phyloP scores from a whole-genome alignment of 208 protist species.

The Wallacemonas sp. region DNA sequence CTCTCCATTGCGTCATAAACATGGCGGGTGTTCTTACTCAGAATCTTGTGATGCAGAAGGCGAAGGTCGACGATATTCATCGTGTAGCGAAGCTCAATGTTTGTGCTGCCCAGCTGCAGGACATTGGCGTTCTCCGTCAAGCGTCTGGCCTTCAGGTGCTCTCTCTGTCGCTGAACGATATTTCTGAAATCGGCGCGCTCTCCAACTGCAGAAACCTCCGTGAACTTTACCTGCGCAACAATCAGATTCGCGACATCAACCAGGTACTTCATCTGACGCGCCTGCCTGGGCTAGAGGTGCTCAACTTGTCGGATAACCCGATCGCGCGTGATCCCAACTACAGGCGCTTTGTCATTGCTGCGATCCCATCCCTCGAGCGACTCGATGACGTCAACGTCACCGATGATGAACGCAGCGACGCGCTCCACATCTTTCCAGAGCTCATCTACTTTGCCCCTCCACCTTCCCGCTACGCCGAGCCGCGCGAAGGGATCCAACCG shows the following conservation, averaged over 20 bases:
- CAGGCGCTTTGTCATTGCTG: conserved; percentile 85
- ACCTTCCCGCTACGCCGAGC: conserved; percentile 67
- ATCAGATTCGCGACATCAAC: conserved; percentile 84
- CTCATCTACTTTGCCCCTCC: conserved; percentile 71
- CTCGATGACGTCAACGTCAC: conserved; percentile 79
- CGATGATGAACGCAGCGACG: conserved; percentile 61
- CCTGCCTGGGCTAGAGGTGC: conserved; percentile 60
- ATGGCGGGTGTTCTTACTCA: conserved; percentile 86
- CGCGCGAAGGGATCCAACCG: conserved; percentile 31
- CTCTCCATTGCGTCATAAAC: neutral
- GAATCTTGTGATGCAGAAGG: conserved; percentile 82
- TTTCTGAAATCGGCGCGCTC: conserved; percentile 74
- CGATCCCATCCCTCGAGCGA: conserved; percentile 60
- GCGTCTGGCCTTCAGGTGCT: conserved; percentile 77
- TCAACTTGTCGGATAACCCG: conserved; percentile 86
- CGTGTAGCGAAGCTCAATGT: conserved; percentile 88
- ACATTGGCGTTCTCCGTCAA: conserved; percentile 81
- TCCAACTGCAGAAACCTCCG: conserved; percentile 58
- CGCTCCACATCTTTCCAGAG: conserved; percentile 76
- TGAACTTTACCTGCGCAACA: conserved; percentile 87
- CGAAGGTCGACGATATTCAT: conserved; percentile 75
- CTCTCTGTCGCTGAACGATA: conserved; percentile 86
- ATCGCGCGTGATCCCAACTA: conserved; percentile 88
- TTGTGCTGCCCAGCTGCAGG: conserved; percentile 75
- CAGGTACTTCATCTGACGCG: conserved; percentile 85